Evolutionary conservation across 1,284 basidiomycete genomes (phyloP), one percentile per base, ranked within the genome.

Genomic region (Boletellus sp.): DNA sequence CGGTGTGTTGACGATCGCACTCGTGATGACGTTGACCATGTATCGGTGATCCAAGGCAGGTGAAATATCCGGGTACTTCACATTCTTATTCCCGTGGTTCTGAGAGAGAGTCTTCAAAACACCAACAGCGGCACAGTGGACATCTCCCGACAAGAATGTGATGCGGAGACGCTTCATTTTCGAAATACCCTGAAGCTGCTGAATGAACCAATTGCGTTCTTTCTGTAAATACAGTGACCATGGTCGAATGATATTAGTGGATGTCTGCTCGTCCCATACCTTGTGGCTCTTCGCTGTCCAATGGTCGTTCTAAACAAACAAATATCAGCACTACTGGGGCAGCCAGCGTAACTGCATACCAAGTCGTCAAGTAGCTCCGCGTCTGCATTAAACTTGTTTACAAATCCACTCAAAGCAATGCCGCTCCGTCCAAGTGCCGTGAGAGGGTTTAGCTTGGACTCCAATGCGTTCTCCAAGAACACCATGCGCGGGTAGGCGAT

Each of bases 401-500:
- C 83, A 59, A 94, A 88, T 8, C 88, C 83, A 26, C 79, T 78
- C 26, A 94, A 65, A 17, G 86, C 87, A 39, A 88, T 70, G 3
- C 84, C 83, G 35, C 68, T 67, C 58, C 76, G 78, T 3, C 85
- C 87, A 9, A 94, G 71, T 2, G 81, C 76, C 27, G 86, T 80
- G 38, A 94, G 66, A 1, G 93, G 92, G 61, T 95, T 95, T 43
- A 84, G 73, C 65, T 87, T 93, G 37, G 79, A 84, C 35, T 86
- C 86, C 30, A 95, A 69, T n/a, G 83, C 76, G 29, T 67, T 74
- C 66, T 89, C 87, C 52, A 95, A 69, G 64, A 94, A 93, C 3
- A 91, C 89, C 89, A 96, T 91, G 39, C 94, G 84, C 17, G 94
- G 93, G 65, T 96, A 95, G 8, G 90, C 90, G 53, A 87, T 86